Evolutionary conservation across 371 early-diverging fungal genomes (phyloP).

Genomic region (Circinella minor): DNA sequence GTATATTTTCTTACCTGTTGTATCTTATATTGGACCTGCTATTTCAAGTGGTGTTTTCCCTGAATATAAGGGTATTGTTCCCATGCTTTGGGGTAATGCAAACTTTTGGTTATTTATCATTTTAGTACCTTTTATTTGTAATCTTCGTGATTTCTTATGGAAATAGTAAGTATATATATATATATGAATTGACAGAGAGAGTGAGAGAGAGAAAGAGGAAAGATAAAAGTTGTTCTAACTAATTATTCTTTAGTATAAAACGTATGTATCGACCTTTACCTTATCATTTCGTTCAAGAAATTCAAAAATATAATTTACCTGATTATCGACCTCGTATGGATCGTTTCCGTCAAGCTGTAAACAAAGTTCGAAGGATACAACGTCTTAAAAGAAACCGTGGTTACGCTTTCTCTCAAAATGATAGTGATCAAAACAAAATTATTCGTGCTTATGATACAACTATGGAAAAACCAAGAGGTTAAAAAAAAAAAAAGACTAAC

Average conservation of each 20-base stretch:
- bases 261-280: constrained; percentile 80
- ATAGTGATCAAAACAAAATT: constrained; percentile 92
- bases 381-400: constrained; percentile 92
- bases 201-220: too few species aligned
- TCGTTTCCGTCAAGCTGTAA: constrained; percentile 95
- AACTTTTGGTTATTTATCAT: constrained; percentile 89
- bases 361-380: constrained; percentile 94
- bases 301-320: constrained; percentile 98
- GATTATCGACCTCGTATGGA: constrained; percentile 97
- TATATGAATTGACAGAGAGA: too few species aligned
- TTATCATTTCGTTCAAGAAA: constrained; percentile 97
- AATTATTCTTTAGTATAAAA: constrained; percentile 55
- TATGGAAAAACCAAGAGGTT: constrained; percentile 84
- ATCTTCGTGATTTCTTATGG: constrained; percentile 89
- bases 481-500: constrained; percentile 15
- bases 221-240: not conserved
- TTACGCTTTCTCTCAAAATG: constrained; percentile 97
- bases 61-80: constrained; percentile 85
- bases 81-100: constrained; percentile 74
- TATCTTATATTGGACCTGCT: constrained; percentile 79
- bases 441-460: constrained; percentile 98
- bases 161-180: constrained; percentile 78
- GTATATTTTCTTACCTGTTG: constrained; percentile 88
- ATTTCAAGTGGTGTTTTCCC: constrained; percentile 64
- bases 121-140: constrained; percentile 81